phyloP scores from a whole-genome alignment of 305 asterid species.

The Plantago coronopus region DNA sequence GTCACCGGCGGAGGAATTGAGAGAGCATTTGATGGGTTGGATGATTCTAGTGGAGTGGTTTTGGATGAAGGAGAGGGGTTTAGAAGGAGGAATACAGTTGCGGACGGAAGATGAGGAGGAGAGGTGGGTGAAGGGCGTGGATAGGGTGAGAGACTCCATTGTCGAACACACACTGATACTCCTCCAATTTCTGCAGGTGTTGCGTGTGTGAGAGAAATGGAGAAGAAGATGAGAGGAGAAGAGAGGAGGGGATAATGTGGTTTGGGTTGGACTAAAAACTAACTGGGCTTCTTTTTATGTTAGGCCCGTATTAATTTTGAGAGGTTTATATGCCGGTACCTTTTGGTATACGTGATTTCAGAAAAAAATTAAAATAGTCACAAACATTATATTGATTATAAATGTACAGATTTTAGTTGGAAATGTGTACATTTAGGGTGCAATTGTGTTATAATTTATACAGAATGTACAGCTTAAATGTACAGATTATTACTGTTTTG shows the following conservation, averaged over 20 bases:
- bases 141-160: conserved; percentile 52
- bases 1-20: conserved; percentile 17
- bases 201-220: conserved; percentile 12
- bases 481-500: no score
- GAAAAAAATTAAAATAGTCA: no score
- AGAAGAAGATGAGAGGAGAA: conserved; percentile 13
- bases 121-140: conserved; percentile 42
- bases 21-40: conserved; percentile 39
- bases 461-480: no score
- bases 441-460: no score
- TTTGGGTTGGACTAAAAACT: neutral
- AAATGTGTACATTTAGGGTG: no score
- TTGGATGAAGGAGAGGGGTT: conserved; percentile 16
- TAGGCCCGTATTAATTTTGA: no score
- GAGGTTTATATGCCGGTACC: no score
- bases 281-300: neutral
- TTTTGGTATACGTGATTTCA: no score
- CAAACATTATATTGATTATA: no score
- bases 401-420: no score
- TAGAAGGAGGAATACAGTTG: neutral
- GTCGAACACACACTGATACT: conserved; percentile 11
- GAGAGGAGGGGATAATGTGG: neutral
- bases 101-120: conserved; percentile 28
- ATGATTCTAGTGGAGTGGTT: conserved; percentile 9
- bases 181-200: neutral